Evolutionary conservation across 2,329 filamentous ascomycete species (phyloP).

Genomic region (Penicillium sp.): DNA sequence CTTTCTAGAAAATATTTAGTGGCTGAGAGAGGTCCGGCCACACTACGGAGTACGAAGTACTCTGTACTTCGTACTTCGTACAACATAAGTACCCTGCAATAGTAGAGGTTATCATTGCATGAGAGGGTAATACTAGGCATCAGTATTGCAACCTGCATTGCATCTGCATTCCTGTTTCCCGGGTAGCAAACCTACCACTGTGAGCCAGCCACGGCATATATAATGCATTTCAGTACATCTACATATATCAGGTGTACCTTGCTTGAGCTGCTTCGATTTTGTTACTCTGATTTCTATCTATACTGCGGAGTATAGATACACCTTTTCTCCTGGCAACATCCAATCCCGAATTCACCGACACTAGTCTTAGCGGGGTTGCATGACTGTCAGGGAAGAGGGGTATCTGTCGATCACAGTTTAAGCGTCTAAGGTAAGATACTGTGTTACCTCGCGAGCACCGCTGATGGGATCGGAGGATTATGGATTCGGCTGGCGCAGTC

Average conservation of each 20-base stretch:
- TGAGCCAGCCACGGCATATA: background rate
- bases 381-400: constrained; percentile 5
- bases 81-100: background rate
- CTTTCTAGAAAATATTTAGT: constrained; percentile 7
- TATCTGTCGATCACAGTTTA: constrained; percentile 2
- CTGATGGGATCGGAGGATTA: constrained; percentile 24
- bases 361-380: background rate
- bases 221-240: background rate
- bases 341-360: constrained; percentile 13
- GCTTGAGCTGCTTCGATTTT: background rate
- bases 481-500: constrained; percentile 13
- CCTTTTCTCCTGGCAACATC: background rate
- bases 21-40: constrained; percentile 1
- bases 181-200: background rate
- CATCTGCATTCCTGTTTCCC: constrained; percentile 1
- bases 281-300: background rate
- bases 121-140: background rate
- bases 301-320: background rate
- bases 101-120: background rate
- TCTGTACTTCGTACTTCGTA: background rate
- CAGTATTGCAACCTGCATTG: constrained; percentile 7
- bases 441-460: constrained; percentile 12
- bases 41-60: too few species aligned
- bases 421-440: constrained; percentile 14
- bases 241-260: background rate